Evolutionary conservation across 306 rosid species (phyloP).

Genomic region (Trifolium pratense): DNA sequence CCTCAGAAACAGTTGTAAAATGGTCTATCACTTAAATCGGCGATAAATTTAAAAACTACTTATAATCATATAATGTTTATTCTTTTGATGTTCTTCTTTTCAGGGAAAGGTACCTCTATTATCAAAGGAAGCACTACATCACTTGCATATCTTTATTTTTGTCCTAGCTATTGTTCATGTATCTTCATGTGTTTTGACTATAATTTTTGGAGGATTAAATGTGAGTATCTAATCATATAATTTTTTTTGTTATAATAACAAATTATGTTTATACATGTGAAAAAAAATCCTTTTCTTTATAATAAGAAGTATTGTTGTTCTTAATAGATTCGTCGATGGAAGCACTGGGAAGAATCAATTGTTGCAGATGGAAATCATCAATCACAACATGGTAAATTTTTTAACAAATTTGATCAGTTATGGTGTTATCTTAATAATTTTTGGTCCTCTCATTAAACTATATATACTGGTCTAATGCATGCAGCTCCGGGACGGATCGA

Average conservation of each 20-base stretch:
- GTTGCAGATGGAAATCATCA: slow-evolving; percentile 51
- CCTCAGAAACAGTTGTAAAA: too few species aligned
- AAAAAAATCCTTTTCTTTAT: background rate
- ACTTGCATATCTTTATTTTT: slow-evolving; percentile 84
- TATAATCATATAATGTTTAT: background rate
- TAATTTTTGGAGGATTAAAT: slow-evolving; percentile 70
- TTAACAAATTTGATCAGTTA: slow-evolving; percentile 18
- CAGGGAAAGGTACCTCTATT: slow-evolving; percentile 80
- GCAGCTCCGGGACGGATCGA: slow-evolving; percentile 52
- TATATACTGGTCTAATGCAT: slow-evolving; percentile 48
- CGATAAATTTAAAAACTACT: background rate
- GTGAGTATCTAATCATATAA: slow-evolving; percentile 49
- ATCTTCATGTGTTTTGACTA: slow-evolving; percentile 76
- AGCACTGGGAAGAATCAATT: slow-evolving; percentile 70
- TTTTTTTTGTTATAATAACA: slow-evolving; percentile 13
- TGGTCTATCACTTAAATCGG: too few species aligned
- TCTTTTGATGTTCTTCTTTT: slow-evolving; percentile 4
- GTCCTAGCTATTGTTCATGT: slow-evolving; percentile 86
- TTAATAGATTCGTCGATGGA: slow-evolving; percentile 83
- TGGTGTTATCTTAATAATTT: background rate
- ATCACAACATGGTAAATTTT: slow-evolving; percentile 42
- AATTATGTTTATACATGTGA: background rate
- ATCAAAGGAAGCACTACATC: slow-evolving; percentile 78
- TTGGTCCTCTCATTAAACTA: background rate
- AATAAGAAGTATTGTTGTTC: background rate